phyloP scores from a whole-genome alignment of 2,329 filamentous ascomycete genomes.

The Botrytis byssoidea region DNA sequence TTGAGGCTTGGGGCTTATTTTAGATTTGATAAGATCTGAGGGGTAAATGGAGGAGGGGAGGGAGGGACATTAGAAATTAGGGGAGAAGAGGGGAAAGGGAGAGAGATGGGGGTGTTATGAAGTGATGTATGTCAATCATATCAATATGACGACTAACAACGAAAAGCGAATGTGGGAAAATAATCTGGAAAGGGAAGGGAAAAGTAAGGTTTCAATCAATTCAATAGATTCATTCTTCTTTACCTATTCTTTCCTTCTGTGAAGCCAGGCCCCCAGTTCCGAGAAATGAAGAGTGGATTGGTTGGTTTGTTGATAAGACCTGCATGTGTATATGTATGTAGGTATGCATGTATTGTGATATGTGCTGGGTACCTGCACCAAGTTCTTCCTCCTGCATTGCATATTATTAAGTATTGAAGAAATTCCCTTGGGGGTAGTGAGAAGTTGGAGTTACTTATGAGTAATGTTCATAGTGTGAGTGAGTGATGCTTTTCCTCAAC shows the following conservation, averaged over 20 bases:
- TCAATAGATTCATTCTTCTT: neutral
- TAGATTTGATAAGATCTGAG: slow-evolving; percentile 8
- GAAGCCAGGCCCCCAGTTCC: neutral
- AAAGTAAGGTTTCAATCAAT: neutral
- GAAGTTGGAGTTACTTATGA: neutral
- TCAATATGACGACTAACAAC: neutral
- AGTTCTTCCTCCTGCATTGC: neutral
- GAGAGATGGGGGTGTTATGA: neutral
- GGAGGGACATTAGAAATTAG: neutral
- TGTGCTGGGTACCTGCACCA: slow-evolving; percentile 7
- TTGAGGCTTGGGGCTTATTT: neutral
- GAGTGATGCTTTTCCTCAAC: neutral
- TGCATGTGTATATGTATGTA: slow-evolving; percentile 2
- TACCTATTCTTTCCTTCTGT: neutral
- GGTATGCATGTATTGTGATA: slow-evolving; percentile 2
- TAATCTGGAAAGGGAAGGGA: neutral
- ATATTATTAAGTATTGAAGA: neutral
- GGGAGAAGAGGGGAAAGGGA: neutral
- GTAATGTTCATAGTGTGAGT: neutral
- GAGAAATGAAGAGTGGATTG: slow-evolving; percentile 4
- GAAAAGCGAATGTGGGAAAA: neutral
- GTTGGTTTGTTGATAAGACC: slow-evolving; percentile 12
- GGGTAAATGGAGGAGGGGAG: neutral
- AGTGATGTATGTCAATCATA: neutral
- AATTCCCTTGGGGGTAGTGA: neutral